phyloP scores from a whole-genome alignment of 2,329 filamentous ascomycete species.

The Fusarium xylarioides region DNA sequence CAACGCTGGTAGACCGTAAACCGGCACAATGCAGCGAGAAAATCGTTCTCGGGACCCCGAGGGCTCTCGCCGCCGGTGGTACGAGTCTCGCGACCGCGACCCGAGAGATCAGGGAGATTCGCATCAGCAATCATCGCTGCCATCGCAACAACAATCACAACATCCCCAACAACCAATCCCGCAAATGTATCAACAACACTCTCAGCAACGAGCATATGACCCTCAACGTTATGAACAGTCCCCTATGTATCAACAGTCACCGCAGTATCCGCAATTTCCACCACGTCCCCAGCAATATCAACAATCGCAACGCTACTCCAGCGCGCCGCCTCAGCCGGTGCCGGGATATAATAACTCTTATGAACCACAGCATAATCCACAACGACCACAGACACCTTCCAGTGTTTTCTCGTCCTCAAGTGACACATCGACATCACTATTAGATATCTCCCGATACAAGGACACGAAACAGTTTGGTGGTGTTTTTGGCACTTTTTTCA shows the following conservation, averaged over 20 bases:
- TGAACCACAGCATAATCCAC: slow-evolving; percentile 28
- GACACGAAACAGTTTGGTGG: slow-evolving; percentile 59
- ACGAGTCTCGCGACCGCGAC: slow-evolving; percentile 47
- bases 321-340: slow-evolving; percentile 31
- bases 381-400: slow-evolving; percentile 46
- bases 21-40: slow-evolving; percentile 62
- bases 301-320: slow-evolving; percentile 29
- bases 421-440: slow-evolving; percentile 66
- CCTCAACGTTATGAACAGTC: slow-evolving; percentile 33
- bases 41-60: slow-evolving; percentile 66
- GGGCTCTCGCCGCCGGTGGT: slow-evolving; percentile 60
- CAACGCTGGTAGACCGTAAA: slow-evolving; percentile 36
- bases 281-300: slow-evolving; percentile 27
- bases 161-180: slow-evolving; percentile 24
- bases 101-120: slow-evolving; percentile 44
- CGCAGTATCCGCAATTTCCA: slow-evolving; percentile 29
- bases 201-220: slow-evolving; percentile 21
- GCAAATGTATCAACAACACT: slow-evolving; percentile 31
- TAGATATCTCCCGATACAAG: slow-evolving; percentile 71
- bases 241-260: slow-evolving; percentile 33
- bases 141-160: slow-evolving; percentile 30
- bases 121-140: slow-evolving; percentile 30
- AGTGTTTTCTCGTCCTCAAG: slow-evolving; percentile 55
- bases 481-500: slow-evolving; percentile 71
- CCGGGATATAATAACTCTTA: slow-evolving; percentile 29